A percentile compares a stretch with the other conserved stretches of the same genome.
Evolutionary conservation across 768 basidiomycete genomes (phyloP).

Genomic region (Cystobasidium ongulense): DNA sequence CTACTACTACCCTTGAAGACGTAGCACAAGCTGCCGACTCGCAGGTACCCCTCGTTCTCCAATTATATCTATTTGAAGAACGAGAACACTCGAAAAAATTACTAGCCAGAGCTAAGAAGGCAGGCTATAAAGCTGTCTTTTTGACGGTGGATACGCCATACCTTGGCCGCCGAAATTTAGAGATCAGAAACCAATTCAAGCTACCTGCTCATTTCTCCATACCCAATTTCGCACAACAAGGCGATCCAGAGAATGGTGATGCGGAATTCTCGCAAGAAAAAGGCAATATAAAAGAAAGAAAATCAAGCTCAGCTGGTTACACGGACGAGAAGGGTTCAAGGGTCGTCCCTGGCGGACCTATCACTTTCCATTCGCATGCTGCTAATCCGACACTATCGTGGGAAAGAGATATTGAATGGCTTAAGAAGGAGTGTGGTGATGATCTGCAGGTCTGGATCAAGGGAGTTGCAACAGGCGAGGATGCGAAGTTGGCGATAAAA

Average conservation of each 20-base stretch:
- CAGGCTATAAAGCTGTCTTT: slow-evolving; percentile 43
- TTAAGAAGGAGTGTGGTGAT: slow-evolving; percentile 31
- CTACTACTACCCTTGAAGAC: slow-evolving; percentile 23
- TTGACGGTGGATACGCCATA: slow-evolving; percentile 47
- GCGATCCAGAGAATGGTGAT: slow-evolving; percentile 23
- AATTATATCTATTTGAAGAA: slow-evolving; percentile 38
- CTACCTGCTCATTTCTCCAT: slow-evolving; percentile 3
- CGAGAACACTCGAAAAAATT: slow-evolving; percentile 28
- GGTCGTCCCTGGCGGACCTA: slow-evolving; percentile 15
- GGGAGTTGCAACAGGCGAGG: slow-evolving; percentile 50
- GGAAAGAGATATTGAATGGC: slow-evolving; percentile 31
- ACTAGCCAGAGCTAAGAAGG: slow-evolving; percentile 9
- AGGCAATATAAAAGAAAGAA: slow-evolving; percentile 1
- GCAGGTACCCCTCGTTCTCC: slow-evolving; percentile 17
- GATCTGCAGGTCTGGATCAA: slow-evolving; percentile 42
- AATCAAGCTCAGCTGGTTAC: slow-evolving; percentile 15
- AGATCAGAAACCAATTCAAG: slow-evolving; percentile 34
- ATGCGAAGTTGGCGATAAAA: slow-evolving; percentile 74
- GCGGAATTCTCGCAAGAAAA: slow-evolving; percentile 27
- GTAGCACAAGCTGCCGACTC: slow-evolving; percentile 21
- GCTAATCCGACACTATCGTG: slow-evolving; percentile 32
- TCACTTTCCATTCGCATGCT: slow-evolving; percentile 31
- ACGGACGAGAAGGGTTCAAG: slow-evolving; percentile 16
- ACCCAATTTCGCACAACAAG: slow-evolving; percentile 14
- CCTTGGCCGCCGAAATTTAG: slow-evolving; percentile 38